A percentile compares a stretch with the other conserved stretches of the same genome.
phyloP scores from a whole-genome alignment of 2,329 filamentous ascomycete species.

The Aspergillus ochraceus region DNA sequence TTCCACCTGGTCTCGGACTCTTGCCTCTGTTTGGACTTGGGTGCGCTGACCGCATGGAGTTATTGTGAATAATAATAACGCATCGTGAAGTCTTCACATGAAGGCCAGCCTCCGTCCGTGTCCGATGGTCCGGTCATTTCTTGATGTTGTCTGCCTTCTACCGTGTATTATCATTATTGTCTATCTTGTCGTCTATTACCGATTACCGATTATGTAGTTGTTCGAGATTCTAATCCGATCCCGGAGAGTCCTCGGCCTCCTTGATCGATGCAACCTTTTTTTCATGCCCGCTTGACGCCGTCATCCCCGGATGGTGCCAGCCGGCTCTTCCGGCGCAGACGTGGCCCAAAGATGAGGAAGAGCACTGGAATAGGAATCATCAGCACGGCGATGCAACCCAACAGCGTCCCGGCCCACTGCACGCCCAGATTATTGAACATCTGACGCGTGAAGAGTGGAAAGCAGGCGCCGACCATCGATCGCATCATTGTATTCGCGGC shows the following conservation, averaged over 20 bases:
- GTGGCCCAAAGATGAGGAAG: constrained; percentile 17
- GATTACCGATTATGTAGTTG: neutral
- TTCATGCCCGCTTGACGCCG: constrained; percentile 5
- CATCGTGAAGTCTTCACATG: neutral
- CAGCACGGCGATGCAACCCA: constrained; percentile 22
- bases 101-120: neutral
- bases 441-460: constrained; percentile 22
- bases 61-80: too few relatives aligned
- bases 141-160: neutral
- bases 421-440: constrained; percentile 25
- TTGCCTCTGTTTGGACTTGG: neutral
- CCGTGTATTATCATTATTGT: neutral
- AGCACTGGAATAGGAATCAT: constrained; percentile 24
- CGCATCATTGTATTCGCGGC: constrained; percentile 26
- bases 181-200: neutral
- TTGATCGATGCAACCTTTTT: constrained; percentile 10
- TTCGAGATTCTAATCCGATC: neutral
- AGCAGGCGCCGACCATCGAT: constrained; percentile 21
- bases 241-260: neutral
- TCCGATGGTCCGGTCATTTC: neutral
- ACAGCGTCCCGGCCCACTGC: constrained; percentile 21
- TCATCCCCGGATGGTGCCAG: constrained; percentile 13
- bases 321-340: constrained; percentile 17
- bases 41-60: neutral
- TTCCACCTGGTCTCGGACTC: neutral